Evolutionary conservation across 441 rosid species (phyloP).

Genomic region (Brassica balearica): DNA sequence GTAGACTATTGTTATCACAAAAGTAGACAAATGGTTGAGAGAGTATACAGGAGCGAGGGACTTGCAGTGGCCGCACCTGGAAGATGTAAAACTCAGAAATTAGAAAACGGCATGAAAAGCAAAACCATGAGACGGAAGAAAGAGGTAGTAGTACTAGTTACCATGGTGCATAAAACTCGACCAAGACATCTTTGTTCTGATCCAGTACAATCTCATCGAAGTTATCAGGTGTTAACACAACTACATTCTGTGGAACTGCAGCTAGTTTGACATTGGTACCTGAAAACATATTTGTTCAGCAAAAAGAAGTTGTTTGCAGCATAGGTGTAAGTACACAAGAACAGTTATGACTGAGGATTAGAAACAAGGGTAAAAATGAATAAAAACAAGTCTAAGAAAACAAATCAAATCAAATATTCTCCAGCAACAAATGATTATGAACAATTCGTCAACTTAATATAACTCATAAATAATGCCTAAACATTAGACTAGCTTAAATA

Average conservation of each 20-base stretch:
- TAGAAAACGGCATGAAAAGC: constrained; percentile 27
- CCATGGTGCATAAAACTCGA: constrained; percentile 98
- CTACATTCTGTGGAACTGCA: constrained; percentile 69
- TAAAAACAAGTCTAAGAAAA: not conserved
- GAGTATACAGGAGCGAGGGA: constrained; percentile 70
- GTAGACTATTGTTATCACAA: not conserved
- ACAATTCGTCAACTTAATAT: no score
- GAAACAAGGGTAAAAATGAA: not conserved
- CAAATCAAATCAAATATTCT: no score
- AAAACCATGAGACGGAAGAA: not conserved
- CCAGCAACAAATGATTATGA: not conserved
- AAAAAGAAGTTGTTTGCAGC: constrained; percentile 5
- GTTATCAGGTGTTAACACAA: constrained; percentile 68
- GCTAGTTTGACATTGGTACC: constrained; percentile 91
- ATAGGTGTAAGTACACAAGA: constrained; percentile 11
- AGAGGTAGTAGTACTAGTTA: constrained; percentile 39
- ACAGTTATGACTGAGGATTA: not conserved
- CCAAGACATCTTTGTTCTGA: constrained; percentile 80
- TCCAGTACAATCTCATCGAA: constrained; percentile 85
- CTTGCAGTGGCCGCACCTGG: constrained; percentile 86
- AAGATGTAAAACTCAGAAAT: constrained; percentile 19
- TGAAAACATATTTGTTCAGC: constrained; percentile 42
- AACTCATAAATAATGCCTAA: not conserved
- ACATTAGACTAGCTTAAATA: constrained; percentile 16
- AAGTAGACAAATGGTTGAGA: constrained; percentile 28